A percentile compares a stretch with the other conserved stretches of the same genome.
Evolutionary conservation across 179 eudicot genomes (phyloP).

Genomic region (Corrigiola litoralis): DNA sequence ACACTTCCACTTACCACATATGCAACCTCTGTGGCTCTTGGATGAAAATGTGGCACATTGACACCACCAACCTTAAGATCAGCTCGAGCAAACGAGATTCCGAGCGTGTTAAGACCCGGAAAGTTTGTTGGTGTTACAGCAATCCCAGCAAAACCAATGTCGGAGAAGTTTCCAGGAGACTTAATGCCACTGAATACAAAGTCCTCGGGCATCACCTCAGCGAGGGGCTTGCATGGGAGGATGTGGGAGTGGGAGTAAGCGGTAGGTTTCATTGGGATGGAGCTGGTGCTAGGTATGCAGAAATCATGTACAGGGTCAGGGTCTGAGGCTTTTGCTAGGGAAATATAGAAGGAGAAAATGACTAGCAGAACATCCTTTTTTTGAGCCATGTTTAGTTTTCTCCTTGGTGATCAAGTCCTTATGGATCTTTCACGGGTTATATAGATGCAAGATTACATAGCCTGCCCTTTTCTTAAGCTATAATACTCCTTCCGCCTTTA

Average conservation of each 20-base stretch:
- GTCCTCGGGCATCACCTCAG: constrained; percentile 40
- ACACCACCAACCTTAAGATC: constrained; percentile 57
- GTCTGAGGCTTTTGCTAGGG: constrained; percentile 40
- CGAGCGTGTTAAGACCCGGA: constrained; percentile 71
- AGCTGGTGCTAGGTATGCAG: constrained; percentile 45
- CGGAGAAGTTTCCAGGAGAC: constrained; percentile 24
- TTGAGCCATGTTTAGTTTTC: background rate
- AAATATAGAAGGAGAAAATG: constrained; percentile 12
- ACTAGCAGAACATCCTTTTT: constrained; percentile 6
- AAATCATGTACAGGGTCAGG: constrained; percentile 70
- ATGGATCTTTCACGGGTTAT: background rate
- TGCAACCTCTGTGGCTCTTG: constrained; percentile 67
- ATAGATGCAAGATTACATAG: constrained; percentile 10
- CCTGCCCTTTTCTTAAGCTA: background rate
- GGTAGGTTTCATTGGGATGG: background rate
- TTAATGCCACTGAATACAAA: constrained; percentile 57
- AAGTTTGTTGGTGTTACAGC: constrained; percentile 45
- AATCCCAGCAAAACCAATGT: constrained; percentile 36
- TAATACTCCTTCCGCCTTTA: no score
- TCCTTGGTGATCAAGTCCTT: background rate
- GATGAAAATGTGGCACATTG: constrained; percentile 67
- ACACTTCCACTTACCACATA: constrained; percentile 54
- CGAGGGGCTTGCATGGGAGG: constrained; percentile 54
- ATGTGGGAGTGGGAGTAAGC: constrained; percentile 15
- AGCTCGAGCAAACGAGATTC: constrained; percentile 63